Evolutionary conservation across 2,329 filamentous ascomycete genomes (phyloP).

Genomic region (Cladosporium sp.): DNA sequence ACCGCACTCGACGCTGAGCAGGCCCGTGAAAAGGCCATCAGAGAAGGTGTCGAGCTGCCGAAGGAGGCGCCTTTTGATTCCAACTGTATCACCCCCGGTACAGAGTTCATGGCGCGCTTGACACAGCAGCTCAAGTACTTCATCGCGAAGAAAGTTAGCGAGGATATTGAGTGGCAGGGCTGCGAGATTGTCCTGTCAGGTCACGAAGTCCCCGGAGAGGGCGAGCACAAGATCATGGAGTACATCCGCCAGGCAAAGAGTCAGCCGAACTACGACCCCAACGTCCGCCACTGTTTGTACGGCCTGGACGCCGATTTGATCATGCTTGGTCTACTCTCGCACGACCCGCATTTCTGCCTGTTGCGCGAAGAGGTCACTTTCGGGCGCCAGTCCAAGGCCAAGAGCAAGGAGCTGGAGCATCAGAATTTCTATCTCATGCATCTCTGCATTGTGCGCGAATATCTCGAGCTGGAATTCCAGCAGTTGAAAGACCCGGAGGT

Average conservation of each 20-base stretch:
- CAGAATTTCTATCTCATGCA: conserved; percentile 98
- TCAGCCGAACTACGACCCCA: conserved; percentile 85
- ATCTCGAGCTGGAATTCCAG: conserved; percentile 94
- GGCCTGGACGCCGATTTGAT: conserved; percentile 96
- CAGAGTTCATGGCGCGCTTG: conserved; percentile 95
- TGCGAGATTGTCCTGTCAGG: conserved; percentile 95
- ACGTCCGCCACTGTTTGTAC: conserved; percentile 94
- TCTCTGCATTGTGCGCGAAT: conserved; percentile 94
- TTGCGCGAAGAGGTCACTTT: conserved; percentile 97
- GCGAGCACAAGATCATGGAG: conserved; percentile 99
- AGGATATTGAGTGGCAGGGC: conserved; percentile 95
- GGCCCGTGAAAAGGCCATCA: conserved; percentile 86
- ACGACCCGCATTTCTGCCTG: conserved; percentile 97
- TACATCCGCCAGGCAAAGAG: conserved; percentile 98
- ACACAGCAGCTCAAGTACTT: conserved; percentile 95
- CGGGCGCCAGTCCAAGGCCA: conserved; percentile 77
- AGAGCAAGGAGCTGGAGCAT: conserved; percentile 94
- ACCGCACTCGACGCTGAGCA: conserved; percentile 87
- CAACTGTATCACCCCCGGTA: conserved; percentile 97
- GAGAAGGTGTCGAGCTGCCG: conserved; percentile 84
- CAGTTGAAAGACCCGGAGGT: conserved; percentile 71
- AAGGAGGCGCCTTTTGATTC: conserved; percentile 96
- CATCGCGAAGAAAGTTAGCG: conserved; percentile 96
- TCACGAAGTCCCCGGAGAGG: conserved; percentile 95
- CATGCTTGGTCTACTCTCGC: conserved; percentile 94